Conservation (phyloP, 2,329 filamentous ascomycete genomes). For the Emericellopsis atlantica region DNA sequence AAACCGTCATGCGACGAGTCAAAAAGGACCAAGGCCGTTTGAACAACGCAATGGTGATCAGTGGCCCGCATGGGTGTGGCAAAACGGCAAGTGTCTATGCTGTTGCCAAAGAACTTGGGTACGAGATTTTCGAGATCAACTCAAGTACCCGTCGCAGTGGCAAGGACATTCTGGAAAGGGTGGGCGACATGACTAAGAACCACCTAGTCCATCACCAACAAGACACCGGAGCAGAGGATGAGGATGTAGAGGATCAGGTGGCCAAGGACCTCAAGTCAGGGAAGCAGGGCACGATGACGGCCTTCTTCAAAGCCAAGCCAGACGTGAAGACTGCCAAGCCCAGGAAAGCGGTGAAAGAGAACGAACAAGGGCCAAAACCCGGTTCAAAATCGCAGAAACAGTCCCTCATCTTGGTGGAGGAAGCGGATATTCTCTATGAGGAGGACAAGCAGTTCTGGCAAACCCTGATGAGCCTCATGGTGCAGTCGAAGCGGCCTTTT, state of each 20-base stretch:
- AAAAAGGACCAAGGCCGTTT: conserved; percentile 33
- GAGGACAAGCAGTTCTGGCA: conserved; percentile 94
- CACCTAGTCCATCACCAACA: conserved; percentile 59
- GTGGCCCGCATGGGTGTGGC: conserved; percentile 78
- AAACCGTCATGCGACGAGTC: conserved; percentile 39
- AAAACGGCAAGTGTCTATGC: conserved; percentile 92
- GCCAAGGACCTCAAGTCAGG: conserved; percentile 47
- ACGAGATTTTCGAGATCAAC: conserved; percentile 93
- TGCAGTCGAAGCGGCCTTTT: conserved; percentile 80
- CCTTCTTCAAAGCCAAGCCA: conserved; percentile 59
- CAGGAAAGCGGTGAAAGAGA: conserved; percentile 14
- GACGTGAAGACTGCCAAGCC: conserved; percentile 10
- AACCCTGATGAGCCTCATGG: conserved; percentile 65
- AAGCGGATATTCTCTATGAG: conserved; percentile 86
- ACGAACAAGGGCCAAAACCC: conserved; percentile 8
- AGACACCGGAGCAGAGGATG: conserved; percentile 14
- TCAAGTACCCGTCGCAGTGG: conserved; percentile 71
- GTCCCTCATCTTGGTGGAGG: conserved; percentile 86
- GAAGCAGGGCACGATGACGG: conserved; percentile 66
- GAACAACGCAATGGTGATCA: conserved; percentile 73
- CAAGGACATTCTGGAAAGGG: conserved; percentile 79
- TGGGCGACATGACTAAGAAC: conserved; percentile 95
- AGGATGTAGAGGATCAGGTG: conserved; percentile 14
- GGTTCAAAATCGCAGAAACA: conserved; percentile 64
- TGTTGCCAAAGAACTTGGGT: conserved; percentile 80